A percentile compares a stretch with the other conserved stretches of the same genome.
phyloP scores from a whole-genome alignment of 202 grass and related monocot species.

The Saccharum hybrid region DNA sequence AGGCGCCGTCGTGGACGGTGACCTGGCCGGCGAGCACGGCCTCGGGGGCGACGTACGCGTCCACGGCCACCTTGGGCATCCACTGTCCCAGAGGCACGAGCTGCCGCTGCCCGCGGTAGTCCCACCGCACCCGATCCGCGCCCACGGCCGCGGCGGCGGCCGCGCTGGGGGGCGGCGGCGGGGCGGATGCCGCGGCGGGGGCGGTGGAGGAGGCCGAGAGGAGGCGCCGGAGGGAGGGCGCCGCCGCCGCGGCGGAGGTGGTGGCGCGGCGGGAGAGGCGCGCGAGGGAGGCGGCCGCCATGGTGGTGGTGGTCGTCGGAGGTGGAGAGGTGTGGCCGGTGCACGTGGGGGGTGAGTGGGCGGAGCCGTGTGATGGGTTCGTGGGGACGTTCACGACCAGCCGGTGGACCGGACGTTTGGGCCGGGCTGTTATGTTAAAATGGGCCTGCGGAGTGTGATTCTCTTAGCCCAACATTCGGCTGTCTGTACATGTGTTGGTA shows the following conservation, averaged over 20 bases:
- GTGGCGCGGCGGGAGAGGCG: conserved; percentile 66
- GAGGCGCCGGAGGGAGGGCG: conserved; percentile 53
- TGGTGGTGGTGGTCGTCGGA: conserved; percentile 23
- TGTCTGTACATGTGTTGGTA: neutral
- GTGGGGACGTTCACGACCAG: neutral
- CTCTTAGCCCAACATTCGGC: neutral
- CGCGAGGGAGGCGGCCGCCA: conserved; percentile 70
- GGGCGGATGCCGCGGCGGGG: conserved; percentile 16
- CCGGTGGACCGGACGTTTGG: neutral
- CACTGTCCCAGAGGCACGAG: conserved; percentile 87
- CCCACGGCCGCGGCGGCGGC: neutral
- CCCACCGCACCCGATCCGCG: conserved; percentile 81
- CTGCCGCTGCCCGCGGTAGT: conserved; percentile 87
- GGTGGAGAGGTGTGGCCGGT: conserved; percentile 28
- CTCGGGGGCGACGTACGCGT: conserved; percentile 91
- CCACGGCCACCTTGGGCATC: conserved; percentile 78
- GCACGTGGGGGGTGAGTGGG: neutral
- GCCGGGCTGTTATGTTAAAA: neutral
- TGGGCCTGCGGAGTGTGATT: neutral
- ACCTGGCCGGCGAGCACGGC: conserved; percentile 91
- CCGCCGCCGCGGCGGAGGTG: conserved; percentile 23
- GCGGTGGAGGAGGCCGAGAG: conserved; percentile 48
- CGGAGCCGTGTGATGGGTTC: conserved; percentile 7
- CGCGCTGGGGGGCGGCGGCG: conserved; percentile 20
- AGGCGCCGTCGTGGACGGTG: conserved; percentile 82